Base-by-base conservation (phyloP, 2,329 filamentous ascomycete species). In the Zopfia rhizophila region DNA sequence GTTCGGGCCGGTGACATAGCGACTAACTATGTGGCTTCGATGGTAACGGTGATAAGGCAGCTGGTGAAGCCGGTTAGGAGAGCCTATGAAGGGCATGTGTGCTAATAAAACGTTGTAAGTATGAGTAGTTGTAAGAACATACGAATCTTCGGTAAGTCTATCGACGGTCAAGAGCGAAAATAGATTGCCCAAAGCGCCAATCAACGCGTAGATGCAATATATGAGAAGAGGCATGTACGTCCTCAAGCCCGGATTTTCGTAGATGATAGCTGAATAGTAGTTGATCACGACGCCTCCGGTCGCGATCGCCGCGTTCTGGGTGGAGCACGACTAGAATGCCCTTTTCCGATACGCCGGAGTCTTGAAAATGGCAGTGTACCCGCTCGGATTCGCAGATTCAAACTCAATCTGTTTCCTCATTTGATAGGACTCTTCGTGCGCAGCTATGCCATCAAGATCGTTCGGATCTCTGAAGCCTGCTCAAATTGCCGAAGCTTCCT, bases 401-500 rank as follows among this genome's bases (percentile, higher is more conserved):
- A 61, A 45, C 38, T 65, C 58, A 31, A 61, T 58, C 47, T 63
- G 56, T 32, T 51, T 54, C 23, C 38, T 35, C 54, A 58, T 62
- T 37, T 62, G 55, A 38, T 58, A 55, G 41, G 63, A 63, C 27
- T 64, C 60, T 27, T 61, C 58, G 28, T 55, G 55, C 1, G 60
- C 60, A 1, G 48, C 51, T 5, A 56, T 45, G 7, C 54, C 58
- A 22, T 64, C 55, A 0, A 40, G 39, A 23, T 64, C 60, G 10
- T 25, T 32, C 3, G 57, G 46, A 30, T 60, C 56, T 36, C 28
- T 63, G 61, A 0, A 64, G 47, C 17, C 45, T 43, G 10, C 52
- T 52, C 4, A 55, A 33, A 48, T 40, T 3, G 38, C 40, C 50
- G 50, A 58, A 2, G 77, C 77, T 58, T 78, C 75, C 8, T 73